Percentiles rank a stretch among this genome's conserved stretches.
These are phyloP conservation scores for Yamadazyma songkhlaensis DNA, from an alignment of 1,139 yeast species.

Conservation along the genomic window DNA sequence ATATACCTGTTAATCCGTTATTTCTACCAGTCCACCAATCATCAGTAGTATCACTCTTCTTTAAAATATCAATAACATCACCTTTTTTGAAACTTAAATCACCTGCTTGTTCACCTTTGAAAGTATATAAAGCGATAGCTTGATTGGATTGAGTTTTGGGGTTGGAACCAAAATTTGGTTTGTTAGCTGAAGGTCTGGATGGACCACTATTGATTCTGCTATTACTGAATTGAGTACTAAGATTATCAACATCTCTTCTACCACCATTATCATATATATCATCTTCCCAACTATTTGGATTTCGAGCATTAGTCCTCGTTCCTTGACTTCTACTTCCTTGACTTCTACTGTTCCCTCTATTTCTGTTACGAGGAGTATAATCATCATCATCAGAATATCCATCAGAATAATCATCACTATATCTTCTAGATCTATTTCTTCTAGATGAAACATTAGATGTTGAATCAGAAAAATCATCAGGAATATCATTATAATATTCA, in stretches of 20 bases:
- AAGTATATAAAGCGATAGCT: slow-evolving; percentile 86
- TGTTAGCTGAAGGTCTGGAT: slow-evolving; percentile 41
- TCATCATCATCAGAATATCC: slow-evolving; percentile 27
- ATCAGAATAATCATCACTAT: slow-evolving; percentile 43
- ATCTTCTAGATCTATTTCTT: slow-evolving; percentile 29
- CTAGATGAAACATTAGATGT: slow-evolving; percentile 31
- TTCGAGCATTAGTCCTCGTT: slow-evolving; percentile 8
- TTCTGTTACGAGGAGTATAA: slow-evolving; percentile 7
- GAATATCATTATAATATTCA: slow-evolving; percentile 70
- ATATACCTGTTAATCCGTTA: slow-evolving; percentile 82
- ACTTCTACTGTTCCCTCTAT: slow-evolving; percentile 4
- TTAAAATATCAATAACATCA: slow-evolving; percentile 84
- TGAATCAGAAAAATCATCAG: slow-evolving; percentile 57
- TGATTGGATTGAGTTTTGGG: slow-evolving; percentile 55
- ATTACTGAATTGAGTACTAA: slow-evolving; percentile 30
- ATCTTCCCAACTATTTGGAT: slow-evolving; percentile 62
- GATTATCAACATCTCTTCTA: slow-evolving; percentile 35
- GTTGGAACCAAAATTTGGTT: slow-evolving; percentile 51
- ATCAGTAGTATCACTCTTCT: slow-evolving; percentile 81
- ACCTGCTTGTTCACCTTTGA: slow-evolving; percentile 88
- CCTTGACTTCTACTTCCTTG: slow-evolving; percentile 5
- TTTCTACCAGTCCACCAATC: slow-evolving; percentile 99
- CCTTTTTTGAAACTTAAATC: slow-evolving; percentile 93
- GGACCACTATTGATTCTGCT: slow-evolving; percentile 29
- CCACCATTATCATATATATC: slow-evolving; percentile 64